Evolutionary conservation across 805 yeast species (phyloP).

Genomic region (Priceomyces haplophilus): DNA sequence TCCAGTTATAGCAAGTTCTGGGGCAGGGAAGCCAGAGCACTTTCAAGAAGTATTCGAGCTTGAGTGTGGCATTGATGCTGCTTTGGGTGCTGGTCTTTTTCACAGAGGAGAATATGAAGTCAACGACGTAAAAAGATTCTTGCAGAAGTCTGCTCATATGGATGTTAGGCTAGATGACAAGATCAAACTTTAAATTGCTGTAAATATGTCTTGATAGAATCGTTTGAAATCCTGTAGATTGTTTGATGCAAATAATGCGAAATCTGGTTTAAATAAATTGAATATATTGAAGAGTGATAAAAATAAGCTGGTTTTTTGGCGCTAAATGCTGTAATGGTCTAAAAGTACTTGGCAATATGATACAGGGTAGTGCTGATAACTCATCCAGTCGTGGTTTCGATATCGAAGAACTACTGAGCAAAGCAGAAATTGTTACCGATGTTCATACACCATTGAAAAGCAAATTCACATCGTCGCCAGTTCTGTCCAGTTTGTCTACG

Average conservation of each 20-base stretch:
- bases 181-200: constrained; percentile 17
- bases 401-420: constrained; percentile 1
- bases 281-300: background rate
- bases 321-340: background rate
- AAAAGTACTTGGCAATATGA: background rate
- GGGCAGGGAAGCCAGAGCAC: constrained; percentile 93
- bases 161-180: constrained; percentile 66
- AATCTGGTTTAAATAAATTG: background rate
- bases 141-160: constrained; percentile 53
- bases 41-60: constrained; percentile 78
- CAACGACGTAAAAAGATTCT: constrained; percentile 69
- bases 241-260: background rate
- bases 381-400: background rate
- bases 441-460: constrained; percentile 1
- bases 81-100: constrained; percentile 98
- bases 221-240: too few species aligned
- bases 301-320: background rate
- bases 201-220: background rate
- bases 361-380: constrained; percentile 2
- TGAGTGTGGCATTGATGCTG: constrained; percentile 87
- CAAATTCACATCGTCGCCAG: constrained; percentile 15
- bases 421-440: constrained; percentile 8
- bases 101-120: constrained; percentile 94
- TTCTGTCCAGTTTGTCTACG: constrained; percentile 22
- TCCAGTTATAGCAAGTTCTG: constrained; percentile 97